Evolutionary conservation across 345 rosid genomes (phyloP).

Genomic region (Citrus sinensis): DVS_A1.0 CM039169.1:29165001-29165500

Average conservation of each 20-base stretch:
- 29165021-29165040: slow-evolving; percentile 32
- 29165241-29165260: slow-evolving; percentile 24
- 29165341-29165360: slow-evolving; percentile 36
- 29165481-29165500: slow-evolving; percentile 32
- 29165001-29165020: background rate
- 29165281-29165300: background rate
- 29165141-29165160: no score
- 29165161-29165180: no score
- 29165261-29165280: slow-evolving; percentile 28
- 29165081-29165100: slow-evolving; percentile 40
- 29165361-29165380: background rate
- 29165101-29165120: no score
- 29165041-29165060: slow-evolving; percentile 16
- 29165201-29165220: no score
- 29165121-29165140: no score
- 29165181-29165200: no score
- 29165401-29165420: background rate
- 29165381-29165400: no score
- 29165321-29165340: slow-evolving; percentile 22
- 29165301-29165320: slow-evolving; percentile 6
- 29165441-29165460: slow-evolving; percentile 16
- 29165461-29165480: slow-evolving; percentile 27
- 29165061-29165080: slow-evolving; percentile 26
- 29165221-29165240: no score
- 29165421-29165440: no score